A percentile compares a stretch with the other conserved stretches of the same genome.
These are phyloP conservation scores for Tremella mesenterica DNA, from an alignment of 768 basidiomycete species.

Conservation along the genomic window DNA sequence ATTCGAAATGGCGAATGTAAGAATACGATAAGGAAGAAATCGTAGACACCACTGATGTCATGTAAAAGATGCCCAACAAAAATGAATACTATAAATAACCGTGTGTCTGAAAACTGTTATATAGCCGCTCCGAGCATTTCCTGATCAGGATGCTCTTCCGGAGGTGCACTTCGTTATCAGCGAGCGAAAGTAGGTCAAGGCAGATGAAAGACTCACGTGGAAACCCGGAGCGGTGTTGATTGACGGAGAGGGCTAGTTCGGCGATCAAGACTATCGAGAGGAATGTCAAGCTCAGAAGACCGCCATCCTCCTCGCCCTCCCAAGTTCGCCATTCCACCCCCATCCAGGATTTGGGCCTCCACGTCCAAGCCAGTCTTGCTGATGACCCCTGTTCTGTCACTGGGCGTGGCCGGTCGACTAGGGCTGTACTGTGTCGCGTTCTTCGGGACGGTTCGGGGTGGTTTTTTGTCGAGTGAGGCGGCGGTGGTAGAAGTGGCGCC, in stretches of 20 bases:
- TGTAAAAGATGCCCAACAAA: too few species aligned
- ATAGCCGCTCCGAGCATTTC: too few species aligned
- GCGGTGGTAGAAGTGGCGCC: slow-evolving; percentile 19
- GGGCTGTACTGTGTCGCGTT: slow-evolving; percentile 7
- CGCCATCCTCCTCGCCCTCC: slow-evolving; percentile 26
- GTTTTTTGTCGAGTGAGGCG: slow-evolving; percentile 7
- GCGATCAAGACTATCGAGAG: not conserved
- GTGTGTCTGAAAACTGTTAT: too few species aligned
- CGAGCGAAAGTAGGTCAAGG: too few species aligned
- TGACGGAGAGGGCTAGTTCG: slow-evolving; percentile 2
- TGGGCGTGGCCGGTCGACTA: slow-evolving; percentile 33
- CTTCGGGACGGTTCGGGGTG: slow-evolving; percentile 1
- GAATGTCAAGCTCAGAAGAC: slow-evolving; percentile 4
- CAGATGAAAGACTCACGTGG: slow-evolving; percentile 6
- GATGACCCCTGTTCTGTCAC: slow-evolving; percentile 34
- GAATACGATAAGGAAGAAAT: too few species aligned
- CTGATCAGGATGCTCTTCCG: too few species aligned
- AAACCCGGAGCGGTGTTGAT: not conserved
- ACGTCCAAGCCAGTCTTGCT: slow-evolving; percentile 40
- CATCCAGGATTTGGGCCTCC: slow-evolving; percentile 43
- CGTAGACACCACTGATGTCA: too few species aligned
- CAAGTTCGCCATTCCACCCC: slow-evolving; percentile 42
- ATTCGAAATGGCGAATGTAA: too few species aligned
- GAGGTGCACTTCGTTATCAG: too few species aligned
- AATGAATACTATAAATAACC: too few species aligned